phyloP scores from a whole-genome alignment of 2,329 filamentous ascomycete species.

The Mycocentrospora acerina region DNA sequence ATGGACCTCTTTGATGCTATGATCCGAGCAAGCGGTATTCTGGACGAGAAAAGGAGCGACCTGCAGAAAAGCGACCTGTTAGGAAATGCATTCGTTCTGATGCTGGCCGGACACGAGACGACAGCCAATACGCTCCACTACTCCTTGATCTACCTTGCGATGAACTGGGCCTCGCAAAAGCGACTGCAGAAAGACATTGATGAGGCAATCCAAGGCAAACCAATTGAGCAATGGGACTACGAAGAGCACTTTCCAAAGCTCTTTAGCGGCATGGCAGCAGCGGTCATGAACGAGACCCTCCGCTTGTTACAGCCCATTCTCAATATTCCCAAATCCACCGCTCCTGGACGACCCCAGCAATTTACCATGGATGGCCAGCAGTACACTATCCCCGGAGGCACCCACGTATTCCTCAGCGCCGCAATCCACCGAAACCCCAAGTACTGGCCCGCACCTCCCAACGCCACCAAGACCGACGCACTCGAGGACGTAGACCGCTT shows the following conservation, averaged over 20 bases:
- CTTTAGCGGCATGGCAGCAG: conserved; percentile 69
- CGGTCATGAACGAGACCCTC: conserved; percentile 76
- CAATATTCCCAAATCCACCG: conserved; percentile 68
- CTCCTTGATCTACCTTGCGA: conserved; percentile 66
- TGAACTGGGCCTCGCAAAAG: conserved; percentile 64
- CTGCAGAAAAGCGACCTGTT: conserved; percentile 59
- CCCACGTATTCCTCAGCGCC: conserved; percentile 56
- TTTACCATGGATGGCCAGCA: conserved; percentile 61
- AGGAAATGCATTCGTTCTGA: conserved; percentile 66
- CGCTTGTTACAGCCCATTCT: conserved; percentile 71
- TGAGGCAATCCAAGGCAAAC: conserved; percentile 59
- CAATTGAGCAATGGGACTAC: conserved; percentile 69
- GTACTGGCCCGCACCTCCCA: conserved; percentile 63
- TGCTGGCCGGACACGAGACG: conserved; percentile 78
- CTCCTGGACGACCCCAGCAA: conserved; percentile 51
- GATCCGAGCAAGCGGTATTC: conserved; percentile 38
- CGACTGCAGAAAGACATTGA: conserved; percentile 70
- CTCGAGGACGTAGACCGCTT: conserved; percentile 64
- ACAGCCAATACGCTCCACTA: conserved; percentile 76
- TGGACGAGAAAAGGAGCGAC: conserved; percentile 34
- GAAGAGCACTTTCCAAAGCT: conserved; percentile 66
- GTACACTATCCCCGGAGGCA: conserved; percentile 59
- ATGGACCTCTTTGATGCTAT: conserved; percentile 59
- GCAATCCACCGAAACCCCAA: conserved; percentile 68
- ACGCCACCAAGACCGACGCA: conserved; percentile 26